These are phyloP conservation scores for Leccinum disarticulatum DNA, from an alignment of 768 basidiomycete genomes.

Conservation along the genomic window DNA sequence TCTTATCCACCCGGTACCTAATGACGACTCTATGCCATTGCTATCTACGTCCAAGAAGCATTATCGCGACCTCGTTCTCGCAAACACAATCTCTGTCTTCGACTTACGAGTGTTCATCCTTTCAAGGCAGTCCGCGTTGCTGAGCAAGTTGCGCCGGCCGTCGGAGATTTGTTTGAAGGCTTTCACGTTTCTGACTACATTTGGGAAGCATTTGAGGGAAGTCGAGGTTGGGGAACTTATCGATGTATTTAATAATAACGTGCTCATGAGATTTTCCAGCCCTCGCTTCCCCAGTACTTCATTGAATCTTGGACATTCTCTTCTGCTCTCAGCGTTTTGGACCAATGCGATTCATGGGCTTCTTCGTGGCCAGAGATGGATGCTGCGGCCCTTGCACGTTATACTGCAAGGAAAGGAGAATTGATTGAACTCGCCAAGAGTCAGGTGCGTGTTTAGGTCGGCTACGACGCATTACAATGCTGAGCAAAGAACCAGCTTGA, in stretches of 20 bases:
- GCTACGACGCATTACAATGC: neutral
- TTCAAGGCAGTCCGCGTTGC: slow-evolving; percentile 75
- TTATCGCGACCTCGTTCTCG: slow-evolving; percentile 85
- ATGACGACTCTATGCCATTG: slow-evolving; percentile 80
- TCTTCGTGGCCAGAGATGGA: slow-evolving; percentile 45
- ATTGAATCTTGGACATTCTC: slow-evolving; percentile 94
- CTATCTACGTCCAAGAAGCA: slow-evolving; percentile 79
- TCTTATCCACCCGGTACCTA: slow-evolving; percentile 64
- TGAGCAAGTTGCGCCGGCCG: slow-evolving; percentile 67
- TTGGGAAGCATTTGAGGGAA: slow-evolving; percentile 74
- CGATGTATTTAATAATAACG: slow-evolving; percentile 2
- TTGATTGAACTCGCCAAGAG: slow-evolving; percentile 83
- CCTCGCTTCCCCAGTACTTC: slow-evolving; percentile 63
- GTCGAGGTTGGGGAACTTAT: slow-evolving; percentile 54
- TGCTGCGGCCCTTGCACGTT: slow-evolving; percentile 44
- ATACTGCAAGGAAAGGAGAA: slow-evolving; percentile 84
- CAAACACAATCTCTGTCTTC: slow-evolving; percentile 89
- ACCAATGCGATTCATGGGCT: slow-evolving; percentile 76
- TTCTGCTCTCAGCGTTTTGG: slow-evolving; percentile 79
- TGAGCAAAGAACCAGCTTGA: slow-evolving; percentile 60
- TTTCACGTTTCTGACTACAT: slow-evolving; percentile 69
- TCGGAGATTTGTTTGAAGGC: slow-evolving; percentile 72
- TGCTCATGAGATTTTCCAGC: slow-evolving; percentile 36
- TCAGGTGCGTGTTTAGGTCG: slow-evolving; percentile 55
- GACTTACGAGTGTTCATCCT: slow-evolving; percentile 93